Base-by-base conservation (phyloP, 345 rosid genomes). In the Populus simonii region DNA sequence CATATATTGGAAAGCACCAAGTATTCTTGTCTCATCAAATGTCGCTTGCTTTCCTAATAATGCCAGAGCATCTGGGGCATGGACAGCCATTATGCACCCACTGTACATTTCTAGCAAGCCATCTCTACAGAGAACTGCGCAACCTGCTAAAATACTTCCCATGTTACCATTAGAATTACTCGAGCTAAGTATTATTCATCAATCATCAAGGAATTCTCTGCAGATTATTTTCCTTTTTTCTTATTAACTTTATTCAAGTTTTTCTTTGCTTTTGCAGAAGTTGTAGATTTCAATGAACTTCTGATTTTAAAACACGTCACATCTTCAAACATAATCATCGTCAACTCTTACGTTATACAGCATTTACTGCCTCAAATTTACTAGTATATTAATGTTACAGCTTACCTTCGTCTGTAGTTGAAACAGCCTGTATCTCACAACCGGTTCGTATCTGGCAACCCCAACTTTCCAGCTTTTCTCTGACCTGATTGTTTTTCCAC, bases 1-100 rank as follows among this genome's bases (percentile, higher is more conserved):
- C 66, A 89, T 90, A 33, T 95, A 95, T 78, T 84, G 96, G 78
- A 93, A 93, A 81, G 96, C 98, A 39, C 98, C 99, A 59, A 95
- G 92, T 38, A 95, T 74, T 80, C 94, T 89, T 51, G 23, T 63
- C 85, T 93, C 99, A 45, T 95, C 92, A 53, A 75, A 93, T 18
- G 96, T 92, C 41, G 89, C 94, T 83, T 87, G 82, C 18, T 82
- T 76, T 10, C 96, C 94, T 76, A 95, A 84, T 70, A 95, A 61
- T 72, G 75, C 75, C 73, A 95, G 71, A 67, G 94, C 91, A 85
- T 95, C 97, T 1, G 99, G 97, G 51, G 93, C 96, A 85, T 92
- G 98, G 81, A 82, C 80, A 33, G 89, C 92, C 69, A 95, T 45
- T 65, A 93, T 86, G 74, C 97, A 90, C 9, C 87, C 79, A n/a